Evolutionary conservation across 2,329 filamentous ascomycete genomes (phyloP), one percentile per base, ranked within the genome.

Genomic region (Aureobasidium mangrovei): DNA sequence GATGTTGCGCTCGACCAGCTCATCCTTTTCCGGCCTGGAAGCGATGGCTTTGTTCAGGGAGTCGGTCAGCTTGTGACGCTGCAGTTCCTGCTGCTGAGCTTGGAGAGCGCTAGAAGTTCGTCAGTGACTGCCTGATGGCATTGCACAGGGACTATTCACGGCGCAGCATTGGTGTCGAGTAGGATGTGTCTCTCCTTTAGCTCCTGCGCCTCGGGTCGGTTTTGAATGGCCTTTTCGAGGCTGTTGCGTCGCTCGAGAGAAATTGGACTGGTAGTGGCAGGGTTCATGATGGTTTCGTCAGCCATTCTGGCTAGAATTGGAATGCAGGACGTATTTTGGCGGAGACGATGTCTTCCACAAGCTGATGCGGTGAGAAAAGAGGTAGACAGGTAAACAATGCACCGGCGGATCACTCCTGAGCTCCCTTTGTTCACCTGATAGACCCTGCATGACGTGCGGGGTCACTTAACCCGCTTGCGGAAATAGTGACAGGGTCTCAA

Each of bases 1-100:
- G 68, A 96, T 95, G 71, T 95, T 95, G 62, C 87, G 86, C 67
- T 93, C 86, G 59, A 95, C 75, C 26, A 96, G 77, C 64, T 88
- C 82, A 35, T 88, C 80, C 55, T 86, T 83, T 26, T 89, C 80
- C 4, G 82, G 81, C 12, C 84, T 72, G 55, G 80, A 76, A 61
- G 81, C 77, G 9, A 87, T 72, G 28, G 80, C 77, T 67, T 83
- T 84, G 70, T 82, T 84, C 59, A 86, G 68, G 59, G 71, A 81
- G 65, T 86, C 82, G 8, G 77, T 77, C 12, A 78, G 77, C 55
- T 77, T 75, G 65, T 85, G 82, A 59, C 82, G 79, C 62, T 84
- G 82, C 40, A 87, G 78, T 60, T 85, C 82, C 42, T 77, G 75
- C 49, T 77, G 77, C 54, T 74, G 74, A 12, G 80, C 76, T 70